Evolutionary conservation across 2,329 filamentous ascomycete genomes (phyloP).

Genomic region (Dendrostoma leiphaemia): DNA sequence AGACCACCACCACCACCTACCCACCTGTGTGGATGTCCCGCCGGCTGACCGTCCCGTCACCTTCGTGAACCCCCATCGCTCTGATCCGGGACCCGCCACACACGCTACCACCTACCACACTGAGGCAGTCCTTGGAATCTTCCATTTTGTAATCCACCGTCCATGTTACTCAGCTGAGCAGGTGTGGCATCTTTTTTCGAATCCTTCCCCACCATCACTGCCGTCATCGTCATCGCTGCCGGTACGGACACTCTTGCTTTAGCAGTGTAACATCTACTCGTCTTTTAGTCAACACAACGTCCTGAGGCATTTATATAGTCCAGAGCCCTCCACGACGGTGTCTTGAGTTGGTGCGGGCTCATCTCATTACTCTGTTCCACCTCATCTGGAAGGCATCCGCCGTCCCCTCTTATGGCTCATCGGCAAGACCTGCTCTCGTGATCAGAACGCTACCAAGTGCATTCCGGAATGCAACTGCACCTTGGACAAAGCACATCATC

Average conservation of each 20-base stretch:
- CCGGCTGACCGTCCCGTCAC: neutral
- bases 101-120: slow-evolving; percentile 18
- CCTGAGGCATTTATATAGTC: neutral
- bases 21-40: neutral
- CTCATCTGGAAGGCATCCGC: too few relatives aligned
- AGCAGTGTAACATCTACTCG: too few relatives aligned
- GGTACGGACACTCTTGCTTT: too few relatives aligned
- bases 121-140: slow-evolving; percentile 11
- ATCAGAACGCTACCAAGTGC: neutral
- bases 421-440: neutral
- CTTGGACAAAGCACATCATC: neutral
- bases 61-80: slow-evolving; percentile 1
- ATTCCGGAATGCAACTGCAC: neutral
- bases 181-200: slow-evolving; percentile 3
- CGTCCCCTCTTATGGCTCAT: too few relatives aligned
- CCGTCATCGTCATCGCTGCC: slow-evolving; percentile 8
- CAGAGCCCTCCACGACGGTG: neutral
- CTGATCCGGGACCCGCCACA: slow-evolving; percentile 7
- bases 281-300: slow-evolving; percentile 1
- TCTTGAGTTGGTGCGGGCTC: neutral
- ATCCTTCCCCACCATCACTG: slow-evolving; percentile 1
- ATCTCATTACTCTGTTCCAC: neutral
- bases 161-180: slow-evolving; percentile 9
- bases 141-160: neutral
- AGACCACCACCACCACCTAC: neutral